Percentiles rank a stretch among this genome's conserved stretches.
phyloP scores from a whole-genome alignment of 345 rosid genomes.

The Syzygium aqueum region DNA sequence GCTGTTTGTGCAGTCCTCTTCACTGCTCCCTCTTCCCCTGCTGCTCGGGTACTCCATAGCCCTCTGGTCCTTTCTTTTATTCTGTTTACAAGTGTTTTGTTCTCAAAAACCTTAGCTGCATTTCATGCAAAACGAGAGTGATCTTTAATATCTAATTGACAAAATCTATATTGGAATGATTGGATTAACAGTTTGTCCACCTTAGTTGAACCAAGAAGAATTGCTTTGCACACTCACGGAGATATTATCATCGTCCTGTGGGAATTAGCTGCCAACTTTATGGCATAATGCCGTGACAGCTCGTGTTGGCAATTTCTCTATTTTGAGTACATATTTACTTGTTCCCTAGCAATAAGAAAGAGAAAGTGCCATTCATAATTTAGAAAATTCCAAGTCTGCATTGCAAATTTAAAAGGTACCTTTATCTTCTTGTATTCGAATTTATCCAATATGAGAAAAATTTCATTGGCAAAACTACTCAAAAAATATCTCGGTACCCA shows the following conservation, averaged over 20 bases:
- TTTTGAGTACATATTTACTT: background rate
- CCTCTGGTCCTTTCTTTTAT: background rate
- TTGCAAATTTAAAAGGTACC: background rate
- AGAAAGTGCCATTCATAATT: background rate
- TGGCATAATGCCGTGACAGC: background rate
- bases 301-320: background rate
- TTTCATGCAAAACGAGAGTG: background rate
- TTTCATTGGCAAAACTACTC: background rate
- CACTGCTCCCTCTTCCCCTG: constrained; percentile 70
- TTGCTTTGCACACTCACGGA: background rate
- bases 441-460: background rate
- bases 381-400: background rate
- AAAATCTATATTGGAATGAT: background rate
- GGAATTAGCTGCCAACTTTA: background rate
- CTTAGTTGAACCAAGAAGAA: background rate
- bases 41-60: constrained; percentile 45
- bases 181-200: background rate
- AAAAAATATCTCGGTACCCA: background rate
- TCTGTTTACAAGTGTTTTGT: background rate
- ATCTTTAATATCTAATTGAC: background rate
- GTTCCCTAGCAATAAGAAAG: background rate
- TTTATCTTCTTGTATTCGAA: background rate
- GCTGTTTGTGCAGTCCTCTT: constrained; percentile 88
- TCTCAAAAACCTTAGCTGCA: background rate
- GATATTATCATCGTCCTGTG: background rate